Evolutionary conservation across 2,329 filamentous ascomycete genomes (phyloP).

Genomic region (Aspergillus flavus): DNA sequence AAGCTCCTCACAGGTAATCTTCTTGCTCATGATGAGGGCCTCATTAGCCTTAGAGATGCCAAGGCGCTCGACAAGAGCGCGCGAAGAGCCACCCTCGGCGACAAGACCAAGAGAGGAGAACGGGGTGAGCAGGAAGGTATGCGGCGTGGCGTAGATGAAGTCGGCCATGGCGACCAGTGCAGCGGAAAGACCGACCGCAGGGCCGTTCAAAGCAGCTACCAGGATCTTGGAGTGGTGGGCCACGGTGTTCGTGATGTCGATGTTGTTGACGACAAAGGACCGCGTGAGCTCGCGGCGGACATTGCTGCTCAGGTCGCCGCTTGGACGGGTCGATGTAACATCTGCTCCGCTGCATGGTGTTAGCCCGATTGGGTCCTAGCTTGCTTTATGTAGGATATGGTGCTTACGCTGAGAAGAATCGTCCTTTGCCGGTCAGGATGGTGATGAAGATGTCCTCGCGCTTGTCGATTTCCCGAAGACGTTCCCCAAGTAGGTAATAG

Average conservation of each 20-base stretch:
- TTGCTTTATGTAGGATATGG: slow-evolving; percentile 27
- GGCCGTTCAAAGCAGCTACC: slow-evolving; percentile 87
- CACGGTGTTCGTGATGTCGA: slow-evolving; percentile 87
- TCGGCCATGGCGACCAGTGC: slow-evolving; percentile 82
- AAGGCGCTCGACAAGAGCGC: slow-evolving; percentile 76
- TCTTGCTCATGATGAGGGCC: slow-evolving; percentile 86
- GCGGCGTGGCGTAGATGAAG: slow-evolving; percentile 85
- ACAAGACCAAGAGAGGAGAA: slow-evolving; percentile 90
- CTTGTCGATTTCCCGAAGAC: slow-evolving; percentile 74
- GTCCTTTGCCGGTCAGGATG: slow-evolving; percentile 4
- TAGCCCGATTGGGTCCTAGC: background rate
- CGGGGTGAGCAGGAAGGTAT: slow-evolving; percentile 84
- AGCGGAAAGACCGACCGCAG: slow-evolving; percentile 83
- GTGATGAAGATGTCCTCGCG: slow-evolving; percentile 51
- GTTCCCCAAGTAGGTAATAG: slow-evolving; percentile 76
- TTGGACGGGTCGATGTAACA: slow-evolving; percentile 60
- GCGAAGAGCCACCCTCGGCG: slow-evolving; percentile 79
- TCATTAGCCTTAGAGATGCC: slow-evolving; percentile 85
- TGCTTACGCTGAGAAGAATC: slow-evolving; percentile 71
- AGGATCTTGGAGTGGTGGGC: slow-evolving; percentile 94
- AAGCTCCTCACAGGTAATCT: slow-evolving; percentile 73
- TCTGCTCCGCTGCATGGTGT: slow-evolving; percentile 72
- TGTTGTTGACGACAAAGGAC: slow-evolving; percentile 79
- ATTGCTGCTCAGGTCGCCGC: slow-evolving; percentile 44
- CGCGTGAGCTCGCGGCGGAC: slow-evolving; percentile 64